Evolutionary conservation across 768 basidiomycete species (phyloP), one percentile per base, ranked within the genome.

Genomic region (Lactarius quietus): DNA sequence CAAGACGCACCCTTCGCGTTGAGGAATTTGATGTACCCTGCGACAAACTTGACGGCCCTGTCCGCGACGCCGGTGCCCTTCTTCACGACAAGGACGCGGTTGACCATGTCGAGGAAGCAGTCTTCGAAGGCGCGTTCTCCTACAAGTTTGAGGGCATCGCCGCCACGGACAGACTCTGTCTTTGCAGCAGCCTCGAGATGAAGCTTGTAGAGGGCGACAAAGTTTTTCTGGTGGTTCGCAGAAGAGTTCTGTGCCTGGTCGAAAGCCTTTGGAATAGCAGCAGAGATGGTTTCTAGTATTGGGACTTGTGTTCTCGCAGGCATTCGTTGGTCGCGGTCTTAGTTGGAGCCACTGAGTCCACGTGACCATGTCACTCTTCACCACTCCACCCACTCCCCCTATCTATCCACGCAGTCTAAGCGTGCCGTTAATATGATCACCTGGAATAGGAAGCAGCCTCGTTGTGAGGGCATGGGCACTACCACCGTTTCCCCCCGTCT

Each of bases 161-260:
- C 84, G 58, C 82, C 80, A 38, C 79, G 77, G n/a, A 83, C 72
- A 3, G 78, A 62, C 66, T 87, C 80, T 3, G 78, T 84, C 69
- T 80, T 77, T 17, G 77, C 70, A 1, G 87, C 85, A 12, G 87
- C 88, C 60, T 89, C 81, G 5, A 76, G 62, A 63, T 95, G 93
- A 48, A 95, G 76, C 74, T 93, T 93, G 79, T 92, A 81, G 3
- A 97, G 82, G 0, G 86, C 85, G 48, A 93, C 87, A 58, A 88
- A 79, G 76, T 97, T 96, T 81, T 97, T 97, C 67, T 88, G 86
- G 75, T 98, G 95, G 74, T 92, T 94, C 10, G 90, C 86, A 17
- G 81, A 75, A 0, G 88, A 85, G 8, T 73, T 77, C 73, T 95
- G 92, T 0, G 81, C 90, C 76, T 96, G 90, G 33, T 90, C 85